Percentiles rank a stretch among this genome's conserved stretches.
Evolutionary conservation across 176 grass and related monocot species (phyloP).

Genomic region (Stipa capillata): DNA sequence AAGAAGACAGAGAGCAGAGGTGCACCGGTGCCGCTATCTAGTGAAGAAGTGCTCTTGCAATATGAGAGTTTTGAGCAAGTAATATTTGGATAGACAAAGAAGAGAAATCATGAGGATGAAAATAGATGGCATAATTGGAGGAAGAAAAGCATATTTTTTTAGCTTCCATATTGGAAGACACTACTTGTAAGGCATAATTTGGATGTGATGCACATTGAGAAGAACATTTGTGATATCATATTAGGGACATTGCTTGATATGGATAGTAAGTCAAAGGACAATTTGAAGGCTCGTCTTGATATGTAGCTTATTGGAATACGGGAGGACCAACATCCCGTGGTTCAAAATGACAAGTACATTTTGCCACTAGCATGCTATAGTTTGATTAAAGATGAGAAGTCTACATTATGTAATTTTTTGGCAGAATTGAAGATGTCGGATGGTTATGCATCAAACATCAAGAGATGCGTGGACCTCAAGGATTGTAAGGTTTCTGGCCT

Average conservation of each 20-base stretch:
- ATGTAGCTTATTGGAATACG: too few species aligned
- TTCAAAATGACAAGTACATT: too few species aligned
- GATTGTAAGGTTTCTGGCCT: neutral
- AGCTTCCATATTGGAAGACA: neutral
- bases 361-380: too few species aligned
- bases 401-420: neutral
- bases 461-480: neutral
- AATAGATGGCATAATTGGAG: neutral
- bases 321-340: too few species aligned
- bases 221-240: neutral
- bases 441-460: neutral
- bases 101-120: neutral
- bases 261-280: too few species aligned
- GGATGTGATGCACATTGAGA: neutral
- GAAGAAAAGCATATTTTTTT: neutral
- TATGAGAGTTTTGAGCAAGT: too few species aligned
- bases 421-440: neutral
- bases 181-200: neutral
- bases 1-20: too few species aligned
- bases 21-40: too few species aligned
- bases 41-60: too few species aligned
- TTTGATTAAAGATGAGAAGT: neutral
- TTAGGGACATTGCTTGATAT: neutral
- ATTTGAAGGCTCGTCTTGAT: too few species aligned
- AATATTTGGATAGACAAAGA: too few species aligned